Conservation (phyloP, 139 green algal species). For the Chlamydomonas sp. region DNA sequence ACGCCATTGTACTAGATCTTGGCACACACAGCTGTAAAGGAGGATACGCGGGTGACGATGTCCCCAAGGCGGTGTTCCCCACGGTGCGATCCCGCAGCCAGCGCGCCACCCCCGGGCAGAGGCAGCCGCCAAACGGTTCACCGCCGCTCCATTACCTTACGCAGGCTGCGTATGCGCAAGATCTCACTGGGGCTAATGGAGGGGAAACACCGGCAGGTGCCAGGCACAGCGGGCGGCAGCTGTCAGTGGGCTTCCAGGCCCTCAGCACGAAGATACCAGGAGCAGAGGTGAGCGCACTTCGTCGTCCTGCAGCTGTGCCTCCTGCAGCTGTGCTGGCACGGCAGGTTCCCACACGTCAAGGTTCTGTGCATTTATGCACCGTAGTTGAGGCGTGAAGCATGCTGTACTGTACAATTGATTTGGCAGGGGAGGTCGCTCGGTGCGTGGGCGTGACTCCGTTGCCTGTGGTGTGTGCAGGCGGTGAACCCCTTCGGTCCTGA, state of each 20-base stretch:
- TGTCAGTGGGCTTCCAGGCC: conserved; percentile 38
- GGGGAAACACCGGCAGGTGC: not conserved
- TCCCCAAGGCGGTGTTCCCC: conserved; percentile 93
- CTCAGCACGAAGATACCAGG: conserved; percentile 57
- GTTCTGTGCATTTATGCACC: not conserved
- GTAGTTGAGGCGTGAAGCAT: not conserved
- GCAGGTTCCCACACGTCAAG: not conserved
- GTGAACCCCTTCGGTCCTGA: conserved; percentile 65
- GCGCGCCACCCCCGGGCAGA: not conserved
- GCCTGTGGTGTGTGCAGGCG: conserved; percentile 52
- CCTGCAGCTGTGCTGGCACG: not conserved
- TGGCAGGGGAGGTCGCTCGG: not conserved
- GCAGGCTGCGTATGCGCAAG: no score
- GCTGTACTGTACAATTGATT: not conserved
- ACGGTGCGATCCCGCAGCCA: conserved; percentile 54
- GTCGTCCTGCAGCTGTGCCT: not conserved
- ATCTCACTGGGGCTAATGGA: not conserved
- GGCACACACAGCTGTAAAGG: conserved; percentile 84
- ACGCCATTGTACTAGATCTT: conserved; percentile 93
- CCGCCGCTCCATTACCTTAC: no score
- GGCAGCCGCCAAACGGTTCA: not conserved
- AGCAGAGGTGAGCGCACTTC: conserved; percentile 64
- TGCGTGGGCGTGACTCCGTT: no score
- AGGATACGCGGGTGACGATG: conserved; percentile 97
- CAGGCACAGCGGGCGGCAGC: not conserved